Base-by-base conservation (phyloP, 2,329 filamentous ascomycete species). In the Alternaria ventricosa region DNA sequence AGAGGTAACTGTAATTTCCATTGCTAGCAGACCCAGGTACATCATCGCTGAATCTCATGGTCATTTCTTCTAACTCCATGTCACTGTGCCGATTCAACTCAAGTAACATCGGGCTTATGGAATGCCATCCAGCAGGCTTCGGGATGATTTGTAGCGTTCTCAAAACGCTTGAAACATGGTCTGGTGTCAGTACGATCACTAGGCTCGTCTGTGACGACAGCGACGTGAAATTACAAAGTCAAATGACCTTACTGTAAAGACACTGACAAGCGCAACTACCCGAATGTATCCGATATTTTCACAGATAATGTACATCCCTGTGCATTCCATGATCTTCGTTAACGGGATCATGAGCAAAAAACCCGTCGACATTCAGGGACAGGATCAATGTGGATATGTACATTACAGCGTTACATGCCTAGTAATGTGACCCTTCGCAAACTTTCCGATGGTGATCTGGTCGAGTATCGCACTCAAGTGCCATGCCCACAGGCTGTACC, bases 401-500 rank as follows among this genome's bases (percentile, higher is more conserved):
- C 36, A 41, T 41, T 41, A 41, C 36, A 41, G n/a, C 36, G 36
- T 41, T 41, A 41, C n/a, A 41, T 41, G 36, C 36, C 36, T 41
- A 41, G 36, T 18, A 41, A 18, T 41, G 36, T 6, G n/a, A 41
- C 36, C n/a, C 36, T 41, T 41, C 18, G 36, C 36, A 41, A 41
- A 41, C 36, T 41, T 41, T 41, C n/a, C 9, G n/a, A 41, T 41
- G n/a, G 36, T 41, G n/a, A 41, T 41, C 36, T 41, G n/a, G 36
- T 41, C n/a, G n/a, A n/a, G 36, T 41, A 18, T 41, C n/a, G 15
- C 4, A 41, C 36, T 41, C n/a, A 41, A 41, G 36, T 41, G n/a
- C 20, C 28, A 18, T 12, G 41, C 28, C 55, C 15, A 45, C 44
- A 47, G 43, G 41, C 44, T 25, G 55, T 22, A 44, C 55, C 44